Conservation (phyloP, 805 yeast genomes). For the Metschnikowia arizonensis region DNA sequence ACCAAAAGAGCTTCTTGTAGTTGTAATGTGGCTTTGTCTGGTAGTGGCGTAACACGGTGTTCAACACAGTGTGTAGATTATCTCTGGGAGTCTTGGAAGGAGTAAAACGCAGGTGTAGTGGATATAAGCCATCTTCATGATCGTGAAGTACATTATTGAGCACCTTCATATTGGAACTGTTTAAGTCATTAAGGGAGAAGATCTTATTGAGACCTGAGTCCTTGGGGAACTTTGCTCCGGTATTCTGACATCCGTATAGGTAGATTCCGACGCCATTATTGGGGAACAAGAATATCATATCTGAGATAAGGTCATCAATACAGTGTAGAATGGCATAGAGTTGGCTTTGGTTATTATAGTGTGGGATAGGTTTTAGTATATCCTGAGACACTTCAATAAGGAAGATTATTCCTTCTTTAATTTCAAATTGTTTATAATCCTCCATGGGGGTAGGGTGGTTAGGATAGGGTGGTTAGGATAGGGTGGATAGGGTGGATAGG, state of each 20-base stretch:
- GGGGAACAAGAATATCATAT: slow-evolving; percentile 60
- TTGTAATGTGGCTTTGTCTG: slow-evolving; percentile 43
- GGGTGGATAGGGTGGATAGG: too few relatives aligned
- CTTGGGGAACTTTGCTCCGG: slow-evolving; percentile 24
- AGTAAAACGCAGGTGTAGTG: slow-evolving; percentile 13
- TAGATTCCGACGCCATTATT: slow-evolving; percentile 74
- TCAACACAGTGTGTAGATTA: slow-evolving; percentile 40
- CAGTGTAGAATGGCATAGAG: slow-evolving; percentile 52
- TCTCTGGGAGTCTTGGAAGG: slow-evolving; percentile 19
- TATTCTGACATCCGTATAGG: slow-evolving; percentile 47
- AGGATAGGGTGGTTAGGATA: too few relatives aligned
- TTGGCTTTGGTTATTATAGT: slow-evolving; percentile 40
- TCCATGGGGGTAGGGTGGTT: too few relatives aligned
- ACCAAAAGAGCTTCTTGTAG: slow-evolving; percentile 58
- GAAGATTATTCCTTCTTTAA: slow-evolving; percentile 62
- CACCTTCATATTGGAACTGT: slow-evolving; percentile 52
- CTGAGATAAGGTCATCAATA: slow-evolving; percentile 58
- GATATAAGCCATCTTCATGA: slow-evolving; percentile 17
- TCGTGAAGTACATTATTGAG: slow-evolving; percentile 52
- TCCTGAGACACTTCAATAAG: slow-evolving; percentile 56
- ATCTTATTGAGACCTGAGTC: slow-evolving; percentile 45
- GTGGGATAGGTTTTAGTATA: slow-evolving; percentile 34
- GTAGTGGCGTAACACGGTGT: slow-evolving; percentile 54
- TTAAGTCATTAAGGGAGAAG: slow-evolving; percentile 52
- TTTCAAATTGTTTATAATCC: slow-evolving; percentile 38